Percentiles rank a stretch among this genome's conserved stretches.
Conservation (phyloP, 2,329 filamentous ascomycete species). For the Trichoderma pleuroti region DNA sequence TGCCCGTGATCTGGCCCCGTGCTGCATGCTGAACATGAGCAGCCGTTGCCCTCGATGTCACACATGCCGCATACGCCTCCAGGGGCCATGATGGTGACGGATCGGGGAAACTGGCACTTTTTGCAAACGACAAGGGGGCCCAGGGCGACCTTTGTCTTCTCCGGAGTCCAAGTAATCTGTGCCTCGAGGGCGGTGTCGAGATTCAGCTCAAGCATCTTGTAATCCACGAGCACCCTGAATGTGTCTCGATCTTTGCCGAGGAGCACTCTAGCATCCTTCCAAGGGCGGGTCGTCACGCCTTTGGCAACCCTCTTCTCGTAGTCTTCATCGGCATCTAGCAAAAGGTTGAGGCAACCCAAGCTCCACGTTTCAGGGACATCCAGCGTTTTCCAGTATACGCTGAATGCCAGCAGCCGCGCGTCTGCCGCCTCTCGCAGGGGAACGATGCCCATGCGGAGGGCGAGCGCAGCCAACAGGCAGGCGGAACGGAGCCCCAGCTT, state of each 20-base stretch:
- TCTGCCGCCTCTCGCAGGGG: conserved; percentile 40
- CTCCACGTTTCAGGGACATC: conserved; percentile 50
- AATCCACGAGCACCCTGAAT: conserved; percentile 44
- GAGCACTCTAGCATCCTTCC: conserved; percentile 29
- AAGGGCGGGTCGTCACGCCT: conserved; percentile 22
- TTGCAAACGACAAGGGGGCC: conserved; percentile 42
- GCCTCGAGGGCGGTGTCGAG: conserved; percentile 43
- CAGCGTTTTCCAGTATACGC: conserved; percentile 45
- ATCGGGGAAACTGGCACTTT: conserved; percentile 43
- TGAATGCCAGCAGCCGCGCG: conserved; percentile 40
- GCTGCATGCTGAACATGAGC: conserved; percentile 24
- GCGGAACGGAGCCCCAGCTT: conserved; percentile 43
- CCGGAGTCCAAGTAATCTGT: conserved; percentile 43
- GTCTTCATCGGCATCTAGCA: conserved; percentile 45
- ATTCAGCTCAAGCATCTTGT: conserved; percentile 46
- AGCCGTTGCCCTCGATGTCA: conserved; percentile 20
- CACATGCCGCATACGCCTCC: conserved; percentile 43
- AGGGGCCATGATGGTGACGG: conserved; percentile 46
- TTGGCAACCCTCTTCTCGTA: conserved; percentile 29
- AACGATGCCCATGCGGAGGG: conserved; percentile 46
- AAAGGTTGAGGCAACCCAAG: conserved; percentile 40
- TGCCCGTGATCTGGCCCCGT: conserved; percentile 25
- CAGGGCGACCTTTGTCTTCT: conserved; percentile 41
- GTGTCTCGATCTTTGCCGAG: conserved; percentile 37
- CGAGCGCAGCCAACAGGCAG: conserved; percentile 45